Base-by-base conservation (phyloP, 75 land plant genomes). In the Chamaecyparis obtusa region DNA sequence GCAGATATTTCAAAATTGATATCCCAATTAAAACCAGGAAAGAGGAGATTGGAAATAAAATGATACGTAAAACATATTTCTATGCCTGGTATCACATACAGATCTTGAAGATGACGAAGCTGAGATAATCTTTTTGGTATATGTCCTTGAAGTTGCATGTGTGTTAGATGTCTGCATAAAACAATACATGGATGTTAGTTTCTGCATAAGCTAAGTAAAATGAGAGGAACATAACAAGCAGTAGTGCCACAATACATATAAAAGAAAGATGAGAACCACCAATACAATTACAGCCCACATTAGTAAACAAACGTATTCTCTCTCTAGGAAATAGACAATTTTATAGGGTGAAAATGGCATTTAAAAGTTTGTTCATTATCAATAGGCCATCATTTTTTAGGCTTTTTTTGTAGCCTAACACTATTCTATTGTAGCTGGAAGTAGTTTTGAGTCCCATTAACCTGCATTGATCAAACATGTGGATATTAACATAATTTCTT, bases 101-200 rank as follows among this genome's bases (percentile, higher is more conserved):
- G 44, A 37, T 77, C 80, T 39, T 77, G 36, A 37, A 77, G 80
- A 77, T 77, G 44, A 77, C 17, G 80, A 39, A 77, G 80, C 43
- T 77, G 80, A 77, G 80, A 77, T 37, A 77, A 77, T 77, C 1
- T 39, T 39, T 77, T 21, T 17, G 80, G 80, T 37, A 77, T 77
- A 39, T 21, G 44, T 17, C 80, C 80, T 77, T 39, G 80, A 77
- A 77, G 80, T 77, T 77, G 80, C 80, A 77, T 39, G 24, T 39
- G 44, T 77, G 80, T 17, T 39, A 77, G 24, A 77, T 77, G 80
- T 77, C 80, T 77, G 80, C 44, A 77, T 77, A 39, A 14, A 77
- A 19, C 80, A 77, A 77, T 77, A 76, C 24, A 77, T 39, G 39
- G 10, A 77, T 39, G 44, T 77, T 19, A 77, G 9, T 77, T 13